Evolutionary conservation across 345 rosid genomes (phyloP), one percentile per base, ranked within the genome.

Genomic region (Euphorbia peplus): DNA sequence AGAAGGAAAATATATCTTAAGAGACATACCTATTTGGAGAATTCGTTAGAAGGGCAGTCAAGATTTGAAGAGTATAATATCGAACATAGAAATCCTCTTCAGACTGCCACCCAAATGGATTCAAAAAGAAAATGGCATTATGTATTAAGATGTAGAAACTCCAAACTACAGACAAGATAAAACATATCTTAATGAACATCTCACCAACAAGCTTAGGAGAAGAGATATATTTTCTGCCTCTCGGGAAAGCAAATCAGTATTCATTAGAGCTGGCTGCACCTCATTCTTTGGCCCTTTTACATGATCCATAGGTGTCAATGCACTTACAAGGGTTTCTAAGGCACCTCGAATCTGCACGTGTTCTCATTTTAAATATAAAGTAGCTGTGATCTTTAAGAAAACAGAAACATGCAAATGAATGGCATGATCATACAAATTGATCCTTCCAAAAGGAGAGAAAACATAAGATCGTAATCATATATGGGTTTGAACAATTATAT

Each of bases 71-170:
- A 46, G 98, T 92, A 75, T 92, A 88, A 79, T 95, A 95, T 64
- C 99, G 86, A 52, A 95, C 82, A 76, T 92, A 95, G 76, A 92
- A 95, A 77, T 95, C 99, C 73, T 92, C 98, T 84, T 95, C 98
- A 47, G 90, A 82, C 99, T 95, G 85, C 71, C 76, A 79, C 68
- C 30, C 46, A 32, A 64, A 60, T 53, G 25, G 8, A 41, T 65
- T 10, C 13, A 6, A 53, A 21, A 19, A 3, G 9, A 64, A 30
- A 30, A 37, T 16, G 50, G 3, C 3, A 6, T 35, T 28, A 22
- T 29, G 53, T 32, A 48, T 14, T 22, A 50, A 30, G 35, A 14
- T 4, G 13, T 22, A 26, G n/a, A 37, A 59, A 11, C 18, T 9
- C 11, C 35, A 2, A 37, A 14, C 15, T 15, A 48, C 28, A 66